Evolutionary conservation across 2,329 filamentous ascomycete genomes (phyloP), one percentile per base, ranked within the genome.

Genomic region (Rasamsonia emersonii): DNA sequence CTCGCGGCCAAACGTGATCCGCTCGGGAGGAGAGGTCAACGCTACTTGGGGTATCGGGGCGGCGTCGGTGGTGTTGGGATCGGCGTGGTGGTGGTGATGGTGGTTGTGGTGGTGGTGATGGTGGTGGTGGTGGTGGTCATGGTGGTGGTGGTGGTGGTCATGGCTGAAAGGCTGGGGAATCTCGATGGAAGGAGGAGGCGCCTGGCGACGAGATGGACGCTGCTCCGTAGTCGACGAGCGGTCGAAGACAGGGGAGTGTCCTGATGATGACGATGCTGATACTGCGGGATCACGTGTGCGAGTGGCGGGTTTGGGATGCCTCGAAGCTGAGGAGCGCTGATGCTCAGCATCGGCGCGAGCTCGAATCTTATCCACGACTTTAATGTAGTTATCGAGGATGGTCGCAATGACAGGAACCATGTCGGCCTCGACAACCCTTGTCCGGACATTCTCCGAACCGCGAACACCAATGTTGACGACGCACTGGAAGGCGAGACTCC

Each of bases 331-430:
- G 2, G 53, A 47, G 33, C 54, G 53, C 49, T 84, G 83, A 49
- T 77, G 71, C 51, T 93, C 91, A 33, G 77, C 73, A 53, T 94
- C 86, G 18, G 79, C 79, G 62, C 85, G 84, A 55, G 91, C 85
- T 40, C 85, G 81, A 55, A 83, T 85, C 60, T 86, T 89, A 49
- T 96, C 89, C 43, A 95, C 79, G 38, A 95, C 86, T 54, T 93
- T 86, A 65, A 95, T 89, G 63, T 98, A 98, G 62, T 96, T 96
- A 64, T 95, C 86, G 39, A 98, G 77, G 33, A 98, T 94, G 28
- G 91, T 96, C 34, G 91, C 91, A 50, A 98, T 95, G 49, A 98
- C 91, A 2, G 91, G 91, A 3, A 98, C 91, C 84, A 98, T 95
- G 61, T 98, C 91, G 41, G 91, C 91, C 64, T 98, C 91, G 32